Conservation (phyloP, 768 basidiomycete species). For the Vararia minispora region DNA sequence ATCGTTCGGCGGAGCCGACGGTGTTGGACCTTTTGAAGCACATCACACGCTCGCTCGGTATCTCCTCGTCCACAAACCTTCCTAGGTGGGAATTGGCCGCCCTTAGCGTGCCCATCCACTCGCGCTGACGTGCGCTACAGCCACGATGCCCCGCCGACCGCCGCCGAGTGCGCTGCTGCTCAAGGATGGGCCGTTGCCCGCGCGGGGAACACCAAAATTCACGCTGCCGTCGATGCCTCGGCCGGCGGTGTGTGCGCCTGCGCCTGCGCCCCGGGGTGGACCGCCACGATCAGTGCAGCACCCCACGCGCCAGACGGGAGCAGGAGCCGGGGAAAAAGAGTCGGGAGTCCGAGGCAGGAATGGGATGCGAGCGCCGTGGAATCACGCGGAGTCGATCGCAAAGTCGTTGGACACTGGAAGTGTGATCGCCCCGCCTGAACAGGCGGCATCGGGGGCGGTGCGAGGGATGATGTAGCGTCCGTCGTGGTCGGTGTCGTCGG, state of each 20-base stretch:
- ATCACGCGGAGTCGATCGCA: slow-evolving; percentile 36
- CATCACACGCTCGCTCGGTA: too few species aligned
- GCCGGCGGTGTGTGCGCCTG: slow-evolving; percentile 15
- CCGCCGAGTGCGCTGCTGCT: slow-evolving; percentile 60
- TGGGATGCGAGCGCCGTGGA: slow-evolving; percentile 43
- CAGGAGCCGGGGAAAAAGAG: neutral
- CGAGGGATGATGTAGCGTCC: too few species aligned
- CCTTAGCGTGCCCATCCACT: too few species aligned
- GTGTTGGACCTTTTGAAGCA: too few species aligned
- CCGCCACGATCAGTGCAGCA: slow-evolving; percentile 9
- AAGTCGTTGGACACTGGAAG: slow-evolving; percentile 34
- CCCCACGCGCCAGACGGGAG: slow-evolving; percentile 25
- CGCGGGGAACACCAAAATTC: slow-evolving; percentile 52
- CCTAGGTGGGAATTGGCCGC: too few species aligned
- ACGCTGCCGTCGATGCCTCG: slow-evolving; percentile 55
- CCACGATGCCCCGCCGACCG: slow-evolving; percentile 51
- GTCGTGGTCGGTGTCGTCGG: neutral
- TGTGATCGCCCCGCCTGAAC: slow-evolving; percentile 35
- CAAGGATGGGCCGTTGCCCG: slow-evolving; percentile 47
- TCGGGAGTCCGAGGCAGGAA: slow-evolving; percentile 13
- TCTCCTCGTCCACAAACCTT: too few species aligned
- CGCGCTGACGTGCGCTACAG: too few species aligned
- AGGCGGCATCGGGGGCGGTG: slow-evolving; percentile 23
- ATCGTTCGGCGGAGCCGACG: too few species aligned
- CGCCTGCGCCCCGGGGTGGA: neutral